These are phyloP conservation scores for Vaccinium vitisidaea DNA, from an alignment of 148 eudicot species.

Conservation along the genomic window DNA sequence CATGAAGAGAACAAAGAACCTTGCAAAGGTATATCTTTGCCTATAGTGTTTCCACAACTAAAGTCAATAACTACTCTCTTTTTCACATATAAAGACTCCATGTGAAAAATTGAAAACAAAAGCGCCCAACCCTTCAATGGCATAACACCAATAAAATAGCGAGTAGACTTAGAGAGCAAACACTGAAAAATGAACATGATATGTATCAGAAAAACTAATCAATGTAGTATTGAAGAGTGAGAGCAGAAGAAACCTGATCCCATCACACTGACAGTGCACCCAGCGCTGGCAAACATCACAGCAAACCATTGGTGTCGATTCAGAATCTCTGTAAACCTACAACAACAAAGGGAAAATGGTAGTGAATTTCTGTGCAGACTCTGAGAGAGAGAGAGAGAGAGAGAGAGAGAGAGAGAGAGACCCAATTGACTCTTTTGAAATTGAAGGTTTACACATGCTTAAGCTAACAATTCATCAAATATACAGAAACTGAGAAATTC, in stretches of 20 bases:
- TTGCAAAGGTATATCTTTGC: not conserved
- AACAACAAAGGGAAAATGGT: slow-evolving; percentile 21
- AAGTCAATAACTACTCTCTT: not conserved
- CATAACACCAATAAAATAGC: not conserved
- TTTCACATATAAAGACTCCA: not conserved
- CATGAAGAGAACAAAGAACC: not conserved
- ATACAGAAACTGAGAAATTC: not conserved
- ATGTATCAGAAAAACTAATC: slow-evolving; percentile 1
- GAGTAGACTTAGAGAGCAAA: not conserved
- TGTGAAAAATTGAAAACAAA: not conserved
- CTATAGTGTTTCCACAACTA: not conserved
- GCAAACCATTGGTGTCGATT: slow-evolving; percentile 99
- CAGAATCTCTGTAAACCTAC: slow-evolving; percentile 97
- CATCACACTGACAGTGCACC: slow-evolving; percentile 96
- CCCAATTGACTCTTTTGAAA: not conserved
- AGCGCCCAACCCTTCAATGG: not conserved
- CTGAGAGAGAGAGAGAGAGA: not conserved
- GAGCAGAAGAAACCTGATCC: slow-evolving; percentile 61
- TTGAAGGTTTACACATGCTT: not conserved
- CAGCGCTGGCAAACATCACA: slow-evolving; percentile 97
- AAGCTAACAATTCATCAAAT: not conserved
- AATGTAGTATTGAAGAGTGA: not conserved
- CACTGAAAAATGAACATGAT: not conserved
- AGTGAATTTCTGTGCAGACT: slow-evolving; percentile 1
- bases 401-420: not conserved